A percentile compares a stretch with the other conserved stretches of the same genome.
phyloP scores from a whole-genome alignment of 441 rosid genomes.

The Croton laevigatus region DNA sequence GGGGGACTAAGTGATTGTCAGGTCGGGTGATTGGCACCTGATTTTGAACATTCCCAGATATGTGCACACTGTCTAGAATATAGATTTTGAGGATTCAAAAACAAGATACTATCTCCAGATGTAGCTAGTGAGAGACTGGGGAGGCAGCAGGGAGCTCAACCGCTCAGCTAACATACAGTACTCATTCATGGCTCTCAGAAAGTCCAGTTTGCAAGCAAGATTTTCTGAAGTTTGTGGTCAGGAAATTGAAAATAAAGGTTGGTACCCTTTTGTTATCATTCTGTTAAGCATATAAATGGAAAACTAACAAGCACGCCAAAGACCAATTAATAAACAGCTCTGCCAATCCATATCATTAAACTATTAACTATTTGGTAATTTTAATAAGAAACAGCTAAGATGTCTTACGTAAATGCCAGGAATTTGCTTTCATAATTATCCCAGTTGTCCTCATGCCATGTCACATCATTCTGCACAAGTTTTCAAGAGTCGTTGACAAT shows the following conservation, averaged over 20 bases:
- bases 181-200: not conserved
- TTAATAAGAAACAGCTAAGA: slow-evolving; percentile 12
- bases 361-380: too few species aligned
- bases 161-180: not conserved
- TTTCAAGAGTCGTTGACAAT: slow-evolving; percentile 15
- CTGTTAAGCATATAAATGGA: not conserved
- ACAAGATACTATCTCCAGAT: not conserved
- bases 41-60: too few species aligned
- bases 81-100: too few species aligned
- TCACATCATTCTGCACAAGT: slow-evolving; percentile 58
- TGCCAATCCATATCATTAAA: not conserved
- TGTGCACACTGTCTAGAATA: too few species aligned
- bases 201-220: not conserved
- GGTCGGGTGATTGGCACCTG: too few species aligned
- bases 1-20: too few species aligned
- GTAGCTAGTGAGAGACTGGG: not conserved
- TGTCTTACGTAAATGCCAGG: slow-evolving; percentile 85
- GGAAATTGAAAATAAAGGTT: not conserved
- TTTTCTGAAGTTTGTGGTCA: not conserved
- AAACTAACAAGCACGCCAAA: not conserved
- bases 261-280: not conserved
- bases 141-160: not conserved
- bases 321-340: not conserved
- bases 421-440: slow-evolving; percentile 83
- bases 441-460: slow-evolving; percentile 97